A percentile compares a stretch with the other conserved stretches of the same genome.
These are phyloP conservation scores for Fusarium mexicanum DNA, from an alignment of 2,329 filamentous ascomycete species.

Conservation along the genomic window DNA sequence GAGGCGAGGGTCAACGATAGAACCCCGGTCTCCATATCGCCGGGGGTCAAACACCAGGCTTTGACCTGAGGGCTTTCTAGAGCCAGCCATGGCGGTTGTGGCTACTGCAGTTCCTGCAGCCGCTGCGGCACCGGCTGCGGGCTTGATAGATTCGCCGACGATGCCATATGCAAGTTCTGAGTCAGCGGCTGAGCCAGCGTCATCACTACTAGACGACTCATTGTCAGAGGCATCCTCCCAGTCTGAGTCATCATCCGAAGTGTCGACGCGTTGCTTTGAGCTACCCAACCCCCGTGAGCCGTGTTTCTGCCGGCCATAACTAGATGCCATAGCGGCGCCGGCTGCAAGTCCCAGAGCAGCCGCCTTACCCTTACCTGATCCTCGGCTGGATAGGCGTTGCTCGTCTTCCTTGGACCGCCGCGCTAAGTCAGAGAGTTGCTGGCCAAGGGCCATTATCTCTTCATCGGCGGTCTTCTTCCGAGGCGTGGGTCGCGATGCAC, in stretches of 20 bases:
- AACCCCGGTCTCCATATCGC: constrained; percentile 52
- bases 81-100: constrained; percentile 52
- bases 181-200: constrained; percentile 46
- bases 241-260: constrained; percentile 59
- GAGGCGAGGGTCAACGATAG: constrained; percentile 65
- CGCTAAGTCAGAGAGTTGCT: constrained; percentile 63
- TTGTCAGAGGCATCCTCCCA: constrained; percentile 68
- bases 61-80: constrained; percentile 40
- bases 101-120: constrained; percentile 54
- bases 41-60: constrained; percentile 20
- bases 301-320: constrained; percentile 48
- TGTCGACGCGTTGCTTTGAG: constrained; percentile 53
- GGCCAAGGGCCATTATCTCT: constrained; percentile 66
- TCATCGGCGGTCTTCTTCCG: constrained; percentile 60
- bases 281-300: constrained; percentile 51
- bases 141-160: constrained; percentile 39
- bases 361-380: constrained; percentile 37
- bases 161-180: constrained; percentile 53
- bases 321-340: constrained; percentile 56
- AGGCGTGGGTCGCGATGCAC: constrained; percentile 22
- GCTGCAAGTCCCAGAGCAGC: constrained; percentile 36
- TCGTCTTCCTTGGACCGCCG: constrained; percentile 62
- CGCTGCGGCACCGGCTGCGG: constrained; percentile 35
- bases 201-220: constrained; percentile 51
- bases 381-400: constrained; percentile 51